Conservation (phyloP, 2,329 filamentous ascomycete species). For the Fusarium scirpi region DNA sequence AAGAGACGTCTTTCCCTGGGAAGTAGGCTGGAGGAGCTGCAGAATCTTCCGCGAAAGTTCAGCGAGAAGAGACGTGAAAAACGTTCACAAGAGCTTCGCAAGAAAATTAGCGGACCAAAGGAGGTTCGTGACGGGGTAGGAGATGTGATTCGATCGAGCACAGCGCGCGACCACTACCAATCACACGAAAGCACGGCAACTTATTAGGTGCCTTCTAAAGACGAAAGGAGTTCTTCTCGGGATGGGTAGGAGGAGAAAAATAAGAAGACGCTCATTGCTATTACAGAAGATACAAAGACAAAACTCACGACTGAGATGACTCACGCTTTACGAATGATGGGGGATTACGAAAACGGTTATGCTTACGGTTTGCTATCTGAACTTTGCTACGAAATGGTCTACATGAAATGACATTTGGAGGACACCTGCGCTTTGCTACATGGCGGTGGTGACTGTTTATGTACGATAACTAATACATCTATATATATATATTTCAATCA, state of each 20-base stretch:
- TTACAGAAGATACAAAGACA: conserved; percentile 17
- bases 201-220: conserved; percentile 4
- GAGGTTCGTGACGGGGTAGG: conserved; percentile 70
- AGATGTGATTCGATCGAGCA: conserved; percentile 64
- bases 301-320: conserved; percentile 46
- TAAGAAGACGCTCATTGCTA: not conserved
- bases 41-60: conserved; percentile 65
- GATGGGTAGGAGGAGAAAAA: not conserved
- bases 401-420: conserved; percentile 29
- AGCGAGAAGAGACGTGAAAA: conserved; percentile 71
- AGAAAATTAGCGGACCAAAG: conserved; percentile 70
- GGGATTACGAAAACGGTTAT: conserved; percentile 29
- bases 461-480: conserved; percentile 34
- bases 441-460: conserved; percentile 24
- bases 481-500: conserved; percentile 27
- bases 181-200: conserved; percentile 14
- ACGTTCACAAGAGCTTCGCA: conserved; percentile 67
- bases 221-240: conserved; percentile 3
- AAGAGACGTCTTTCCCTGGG: conserved; percentile 56
- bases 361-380: conserved; percentile 33
- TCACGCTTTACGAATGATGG: conserved; percentile 44
- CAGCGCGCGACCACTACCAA: conserved; percentile 35
- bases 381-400: conserved; percentile 32
- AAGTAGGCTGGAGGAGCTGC: conserved; percentile 63
- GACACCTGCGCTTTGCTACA: conserved; percentile 30